Conservation (phyloP, 768 basidiomycete genomes). For the Psilocybe cubensis region DNA sequence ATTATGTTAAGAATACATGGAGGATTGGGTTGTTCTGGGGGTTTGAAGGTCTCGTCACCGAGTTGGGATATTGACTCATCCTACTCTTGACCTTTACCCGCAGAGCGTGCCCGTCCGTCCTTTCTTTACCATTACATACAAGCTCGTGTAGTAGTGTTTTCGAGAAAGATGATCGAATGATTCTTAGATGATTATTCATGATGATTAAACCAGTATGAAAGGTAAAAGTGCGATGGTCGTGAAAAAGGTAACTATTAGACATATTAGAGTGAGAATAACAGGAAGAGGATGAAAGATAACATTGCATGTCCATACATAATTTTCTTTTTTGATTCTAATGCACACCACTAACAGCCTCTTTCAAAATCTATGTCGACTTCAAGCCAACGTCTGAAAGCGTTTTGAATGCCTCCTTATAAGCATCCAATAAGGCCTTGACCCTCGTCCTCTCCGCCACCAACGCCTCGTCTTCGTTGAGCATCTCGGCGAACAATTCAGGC, state of each 20-base stretch:
- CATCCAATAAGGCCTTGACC: conserved; percentile 93
- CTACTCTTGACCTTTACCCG: neutral
- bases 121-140: conserved; percentile 7
- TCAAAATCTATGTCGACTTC: conserved; percentile 51
- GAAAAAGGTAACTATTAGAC: neutral
- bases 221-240: neutral
- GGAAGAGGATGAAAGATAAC: neutral
- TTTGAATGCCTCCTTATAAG: conserved; percentile 94
- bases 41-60: neutral
- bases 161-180: conserved; percentile 11
- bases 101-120: neutral
- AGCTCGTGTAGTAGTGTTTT: neutral
- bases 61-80: conserved; percentile 3
- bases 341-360: too few relatives aligned
- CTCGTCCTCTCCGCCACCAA: conserved; percentile 91
- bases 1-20: conserved; percentile 7
- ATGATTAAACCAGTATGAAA: neutral
- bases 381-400: conserved; percentile 82
- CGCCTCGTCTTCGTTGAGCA: conserved; percentile 95
- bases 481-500: conserved; percentile 87
- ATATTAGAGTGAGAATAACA: neutral
- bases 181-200: conserved; percentile 9
- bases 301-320: conserved; percentile 5
- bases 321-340: neutral
- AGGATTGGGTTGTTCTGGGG: conserved; percentile 1